phyloP scores from a whole-genome alignment of 306 rosid species.

The Echinosophora koreensis region DNA sequence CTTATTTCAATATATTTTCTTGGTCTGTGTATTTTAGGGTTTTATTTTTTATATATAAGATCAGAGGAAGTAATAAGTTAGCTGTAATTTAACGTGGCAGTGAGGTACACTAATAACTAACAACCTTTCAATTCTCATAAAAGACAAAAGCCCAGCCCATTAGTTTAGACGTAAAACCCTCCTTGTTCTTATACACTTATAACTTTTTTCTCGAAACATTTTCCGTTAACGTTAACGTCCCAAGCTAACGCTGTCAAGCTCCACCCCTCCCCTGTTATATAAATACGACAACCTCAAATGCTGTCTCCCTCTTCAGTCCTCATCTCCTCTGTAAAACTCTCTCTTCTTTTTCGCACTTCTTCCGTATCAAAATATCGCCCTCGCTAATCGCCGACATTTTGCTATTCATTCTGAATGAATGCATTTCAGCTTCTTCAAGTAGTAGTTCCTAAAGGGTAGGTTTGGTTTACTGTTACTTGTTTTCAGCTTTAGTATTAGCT shows the following conservation, averaged over 20 bases:
- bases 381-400: not conserved
- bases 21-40: no score
- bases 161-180: no score
- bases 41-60: no score
- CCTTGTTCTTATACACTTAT: no score
- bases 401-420: no score
- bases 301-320: not conserved
- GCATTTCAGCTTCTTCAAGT: not conserved
- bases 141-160: no score
- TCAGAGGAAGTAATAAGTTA: no score
- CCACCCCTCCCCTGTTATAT: conserved; percentile 41
- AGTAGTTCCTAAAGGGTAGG: not conserved
- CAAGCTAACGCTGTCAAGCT: conserved; percentile 51
- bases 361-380: conserved; percentile 3
- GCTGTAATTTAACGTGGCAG: no score
- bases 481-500: no score
- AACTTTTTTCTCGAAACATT: conserved; percentile 24
- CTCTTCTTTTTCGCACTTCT: not conserved
- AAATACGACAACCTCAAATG: conserved; percentile 52
- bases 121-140: no score
- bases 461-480: not conserved
- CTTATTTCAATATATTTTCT: no score
- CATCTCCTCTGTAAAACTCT: not conserved
- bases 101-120: no score
- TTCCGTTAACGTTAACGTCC: conserved; percentile 55